Conservation (phyloP, 108 stramenopile genomes). For the Schizochytrium sp. region DNA sequence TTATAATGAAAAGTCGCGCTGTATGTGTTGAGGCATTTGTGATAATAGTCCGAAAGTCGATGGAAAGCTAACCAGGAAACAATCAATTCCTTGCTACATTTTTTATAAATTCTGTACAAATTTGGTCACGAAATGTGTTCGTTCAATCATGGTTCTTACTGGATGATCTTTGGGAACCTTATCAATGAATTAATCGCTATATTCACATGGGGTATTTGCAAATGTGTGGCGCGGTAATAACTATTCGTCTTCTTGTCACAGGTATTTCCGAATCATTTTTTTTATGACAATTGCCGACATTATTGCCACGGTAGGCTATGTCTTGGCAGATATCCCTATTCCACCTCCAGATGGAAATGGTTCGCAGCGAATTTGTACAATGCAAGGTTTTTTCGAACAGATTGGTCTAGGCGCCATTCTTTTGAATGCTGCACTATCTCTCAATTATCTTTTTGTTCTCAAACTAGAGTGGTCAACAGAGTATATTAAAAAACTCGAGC, state of each 20-base stretch:
- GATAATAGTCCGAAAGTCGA: no score
- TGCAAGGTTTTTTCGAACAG: slow-evolving; percentile 10
- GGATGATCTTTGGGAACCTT: no score
- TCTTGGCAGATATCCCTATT: background rate
- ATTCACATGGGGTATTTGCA: background rate
- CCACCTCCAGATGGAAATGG: slow-evolving; percentile 1
- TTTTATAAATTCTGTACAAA: background rate
- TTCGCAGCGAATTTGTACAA: background rate
- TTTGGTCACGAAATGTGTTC: background rate
- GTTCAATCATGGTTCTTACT: no score
- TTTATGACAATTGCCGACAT: slow-evolving; percentile 5
- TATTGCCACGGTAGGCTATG: background rate
- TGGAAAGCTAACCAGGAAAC: no score
- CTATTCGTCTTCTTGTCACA: background rate
- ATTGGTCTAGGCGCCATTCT: slow-evolving; percentile 4
- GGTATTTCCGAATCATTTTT: slow-evolving; percentile 25
- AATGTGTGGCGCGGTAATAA: background rate
- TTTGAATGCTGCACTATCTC: background rate
- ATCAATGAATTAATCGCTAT: no score
- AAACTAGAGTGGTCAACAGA: background rate
- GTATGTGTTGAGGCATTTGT: no score
- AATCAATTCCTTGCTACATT: background rate
- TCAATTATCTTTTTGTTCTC: slow-evolving; percentile 19
- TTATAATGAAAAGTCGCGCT: no score
- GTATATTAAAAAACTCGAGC: background rate